phyloP scores from a whole-genome alignment of 2,329 filamentous ascomycete species.

The Fusarium camptoceras region DNA sequence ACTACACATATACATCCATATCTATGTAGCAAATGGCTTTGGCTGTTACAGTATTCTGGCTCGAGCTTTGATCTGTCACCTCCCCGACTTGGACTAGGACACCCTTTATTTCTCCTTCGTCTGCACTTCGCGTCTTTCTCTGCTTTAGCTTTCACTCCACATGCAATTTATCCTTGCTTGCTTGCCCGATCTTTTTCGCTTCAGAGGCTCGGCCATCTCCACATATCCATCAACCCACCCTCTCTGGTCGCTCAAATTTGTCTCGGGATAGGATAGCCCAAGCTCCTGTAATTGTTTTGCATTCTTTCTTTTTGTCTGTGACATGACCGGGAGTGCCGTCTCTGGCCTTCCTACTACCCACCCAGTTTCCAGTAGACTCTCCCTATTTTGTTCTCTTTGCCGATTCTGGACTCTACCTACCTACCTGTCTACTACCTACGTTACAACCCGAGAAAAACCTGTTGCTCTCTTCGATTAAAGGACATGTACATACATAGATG shows the following conservation, averaged over 20 bases:
- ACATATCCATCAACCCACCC: constrained; percentile 19
- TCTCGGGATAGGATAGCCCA: constrained; percentile 30
- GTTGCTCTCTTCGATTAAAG: not conserved
- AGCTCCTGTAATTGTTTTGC: constrained; percentile 17
- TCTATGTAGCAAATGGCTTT: constrained; percentile 8
- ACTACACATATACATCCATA: not conserved
- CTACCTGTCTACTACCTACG: not conserved
- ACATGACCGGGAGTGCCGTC: constrained; percentile 6
- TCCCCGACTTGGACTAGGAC: constrained; percentile 28
- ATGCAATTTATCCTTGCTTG: constrained; percentile 33
- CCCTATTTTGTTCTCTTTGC: not conserved
- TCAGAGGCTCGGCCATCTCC: constrained; percentile 34
- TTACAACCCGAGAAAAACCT: too few relatives aligned
- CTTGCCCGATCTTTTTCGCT: constrained; percentile 32
- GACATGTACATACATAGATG: constrained; percentile 34
- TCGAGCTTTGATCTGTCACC: constrained; percentile 24
- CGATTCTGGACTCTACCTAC: not conserved
- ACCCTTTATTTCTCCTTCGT: constrained; percentile 38
- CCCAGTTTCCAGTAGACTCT: not conserved
- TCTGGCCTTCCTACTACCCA: not conserved
- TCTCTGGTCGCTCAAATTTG: constrained; percentile 18
- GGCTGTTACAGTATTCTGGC: not conserved
- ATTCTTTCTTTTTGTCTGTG: constrained; percentile 17
- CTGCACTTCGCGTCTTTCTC: constrained; percentile 31
- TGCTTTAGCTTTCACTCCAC: constrained; percentile 28